Percentiles rank a stretch among this genome's conserved stretches.
phyloP scores from a whole-genome alignment of 176 grass and related monocot species.

The Bothriochloa decipiens region DNA sequence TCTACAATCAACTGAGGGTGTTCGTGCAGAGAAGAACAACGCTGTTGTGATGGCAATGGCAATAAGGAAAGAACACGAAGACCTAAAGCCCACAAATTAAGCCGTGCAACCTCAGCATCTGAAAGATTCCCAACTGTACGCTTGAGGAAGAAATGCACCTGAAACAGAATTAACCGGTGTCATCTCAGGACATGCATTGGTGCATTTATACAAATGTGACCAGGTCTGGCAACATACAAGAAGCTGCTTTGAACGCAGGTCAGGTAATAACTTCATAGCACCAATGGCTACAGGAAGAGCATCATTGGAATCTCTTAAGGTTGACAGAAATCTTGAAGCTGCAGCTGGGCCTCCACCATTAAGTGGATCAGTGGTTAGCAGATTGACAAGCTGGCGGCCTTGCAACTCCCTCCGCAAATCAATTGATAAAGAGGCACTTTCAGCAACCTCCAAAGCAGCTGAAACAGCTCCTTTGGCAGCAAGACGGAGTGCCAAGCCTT shows the following conservation, averaged over 20 bases:
- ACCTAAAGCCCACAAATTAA: conserved; percentile 97
- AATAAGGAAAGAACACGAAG: conserved; percentile 89
- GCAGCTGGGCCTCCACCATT: conserved; percentile 91
- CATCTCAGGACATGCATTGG: conserved; percentile 13
- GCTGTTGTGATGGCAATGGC: conserved; percentile 91
- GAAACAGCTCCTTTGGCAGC: conserved; percentile 94
- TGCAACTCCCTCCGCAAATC: conserved; percentile 94
- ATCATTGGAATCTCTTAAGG: conserved; percentile 92
- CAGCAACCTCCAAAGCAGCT: conserved; percentile 92
- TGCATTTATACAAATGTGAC: conserved; percentile 8
- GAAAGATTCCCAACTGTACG: conserved; percentile 87
- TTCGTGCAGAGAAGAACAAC: conserved; percentile 92
- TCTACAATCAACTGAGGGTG: conserved; percentile 96
- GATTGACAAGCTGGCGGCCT: conserved; percentile 91
- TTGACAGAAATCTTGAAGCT: conserved; percentile 92
- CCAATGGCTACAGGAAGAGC: conserved; percentile 97
- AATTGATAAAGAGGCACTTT: conserved; percentile 92
- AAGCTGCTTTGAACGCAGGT: conserved; percentile 96
- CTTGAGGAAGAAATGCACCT: conserved; percentile 99
- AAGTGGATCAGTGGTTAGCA: conserved; percentile 92
- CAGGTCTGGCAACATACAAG: conserved; percentile 69
- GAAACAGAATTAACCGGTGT: conserved; percentile 25
- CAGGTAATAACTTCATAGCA: conserved; percentile 92
- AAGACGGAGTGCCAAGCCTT: conserved; percentile 87
- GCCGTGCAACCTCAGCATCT: conserved; percentile 62